Evolutionary conservation across 176 grass and related monocot genomes (phyloP), one percentile per base, ranked within the genome.

Genomic region (Eleusine indica): DNA sequence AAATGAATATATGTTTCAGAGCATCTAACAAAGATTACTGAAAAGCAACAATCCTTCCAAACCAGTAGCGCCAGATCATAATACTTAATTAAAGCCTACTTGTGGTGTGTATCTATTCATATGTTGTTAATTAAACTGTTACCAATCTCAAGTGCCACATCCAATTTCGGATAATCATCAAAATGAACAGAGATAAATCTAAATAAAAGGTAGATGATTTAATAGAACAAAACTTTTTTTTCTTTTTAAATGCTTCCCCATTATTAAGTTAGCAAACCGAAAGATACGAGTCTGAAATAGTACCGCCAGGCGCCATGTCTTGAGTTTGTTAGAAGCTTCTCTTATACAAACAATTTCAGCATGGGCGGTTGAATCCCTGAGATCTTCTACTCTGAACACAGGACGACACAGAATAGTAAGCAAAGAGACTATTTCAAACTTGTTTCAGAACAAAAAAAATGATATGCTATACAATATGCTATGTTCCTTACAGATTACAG

Each of bases 311-410:
- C 93, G 91, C 96, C 96, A 98, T 4, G 91, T 93, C 47, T 65
- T 92, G 73, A 98, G 96, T 91, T 91, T 82, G 54, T 88, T 94
- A 67, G 96, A 98, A 77, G 96, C 96, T 89, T 98, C 96, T 60
- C 91, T 88, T 85, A 98, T 98, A 90, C 96, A 98, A 83, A 93
- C 70, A 90, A 98, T 98, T 92, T 98, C 96, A 90, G 96, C 96
- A 91, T 98, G 96, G 68, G 96, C 93, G 19, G 93, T 95, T 91
- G 96, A 95, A 90, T 98, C 96, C 82, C 96, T 98, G 60, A 86
- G 87, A 84, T 94, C 96, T 90, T 98, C 96, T 71, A 98, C 96
- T 86, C 96, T 95, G 83, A 47, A 79, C 67, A 89, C 43, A 94
- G 21, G 70, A 25, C 18, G 30, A 17, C 67, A 83, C 7, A 86